Base-by-base conservation (phyloP, 2,329 filamentous ascomycete species). In the Scedosporium aurantiacum region DNA sequence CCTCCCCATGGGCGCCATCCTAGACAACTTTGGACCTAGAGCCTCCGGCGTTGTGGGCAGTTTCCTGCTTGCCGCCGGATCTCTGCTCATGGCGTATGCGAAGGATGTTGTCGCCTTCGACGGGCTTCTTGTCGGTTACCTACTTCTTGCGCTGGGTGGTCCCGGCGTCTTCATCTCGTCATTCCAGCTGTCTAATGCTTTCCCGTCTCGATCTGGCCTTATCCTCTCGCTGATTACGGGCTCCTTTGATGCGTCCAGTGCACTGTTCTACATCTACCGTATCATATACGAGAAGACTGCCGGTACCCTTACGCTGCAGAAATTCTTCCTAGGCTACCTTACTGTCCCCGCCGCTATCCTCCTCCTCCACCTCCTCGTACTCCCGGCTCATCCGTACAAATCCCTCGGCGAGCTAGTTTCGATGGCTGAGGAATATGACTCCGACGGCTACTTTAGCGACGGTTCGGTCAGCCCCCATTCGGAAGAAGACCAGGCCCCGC, bases 171-270 rank as follows among this genome's bases (percentile, higher is more conserved):
- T 91, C 72, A 90, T 94, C 62, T 86, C 89, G 7, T 89, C 87
- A 2, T 93, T 93, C 72, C 90, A 94, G 70, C 82, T 94, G 45
- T 91, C 89, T 45, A 94, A 94, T 71, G 86, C 90, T 2, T 93
- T 95, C 69, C 90, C 90, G 1, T 81, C 81, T 58, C 82, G 87
- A 68, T 89, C 89, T 1, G 90, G 90, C 1, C 76, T 90, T n/a
- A 90, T 95, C 64, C 77, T 95, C 7, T 89, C 90, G 2, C 78
- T 91, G 40, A 75, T 95, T 60, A 93, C 89, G 0, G 90, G 90
- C 5, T 89, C 89, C 4, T 95, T 94, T 70, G 90, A 95, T 71
- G 86, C 89, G 0, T 92, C 89, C 1, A 91, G 88, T 65, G 89
- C 89, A 4, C 72, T 93, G 4, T 93, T 92, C 67, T 78, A 93